Evolutionary conservation across 208 protist genomes (phyloP).

Genomic region (Entamoeba invadens): DNA sequence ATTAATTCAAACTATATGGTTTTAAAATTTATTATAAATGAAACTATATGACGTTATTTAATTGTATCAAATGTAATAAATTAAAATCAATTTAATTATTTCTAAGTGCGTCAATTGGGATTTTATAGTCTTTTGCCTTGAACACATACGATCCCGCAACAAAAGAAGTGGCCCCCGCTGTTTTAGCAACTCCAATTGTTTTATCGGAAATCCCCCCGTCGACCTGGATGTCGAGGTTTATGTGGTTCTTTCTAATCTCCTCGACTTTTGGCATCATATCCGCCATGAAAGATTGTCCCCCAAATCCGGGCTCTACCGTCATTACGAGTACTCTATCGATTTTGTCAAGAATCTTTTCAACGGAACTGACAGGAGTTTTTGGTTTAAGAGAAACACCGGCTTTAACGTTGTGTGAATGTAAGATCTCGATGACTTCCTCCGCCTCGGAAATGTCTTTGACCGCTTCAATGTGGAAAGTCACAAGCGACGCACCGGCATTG

Average conservation of each 20-base stretch:
- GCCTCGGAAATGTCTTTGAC: conserved; percentile 30
- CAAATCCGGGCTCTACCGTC: conserved; percentile 96
- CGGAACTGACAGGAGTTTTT: conserved; percentile 35
- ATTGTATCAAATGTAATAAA: too few relatives aligned
- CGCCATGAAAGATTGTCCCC: conserved; percentile 88
- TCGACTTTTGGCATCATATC: conserved; percentile 84
- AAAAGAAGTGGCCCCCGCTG: conserved; percentile 86
- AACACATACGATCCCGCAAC: conserved; percentile 90
- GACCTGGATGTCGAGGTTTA: conserved; percentile 82
- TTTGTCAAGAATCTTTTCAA: conserved; percentile 44
- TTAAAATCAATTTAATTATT: not conserved
- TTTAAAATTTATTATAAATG: too few relatives aligned
- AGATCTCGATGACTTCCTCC: conserved; percentile 43
- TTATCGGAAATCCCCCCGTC: conserved; percentile 79
- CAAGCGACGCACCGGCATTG: conserved; percentile 60
- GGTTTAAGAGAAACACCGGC: conserved; percentile 82
- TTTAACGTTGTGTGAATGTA: conserved; percentile 54
- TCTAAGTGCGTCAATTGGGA: not conserved
- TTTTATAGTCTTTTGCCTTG: conserved; percentile 30
- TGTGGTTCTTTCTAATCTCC: conserved; percentile 55
- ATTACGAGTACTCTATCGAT: conserved; percentile 71
- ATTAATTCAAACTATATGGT: too few relatives aligned
- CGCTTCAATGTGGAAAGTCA: conserved; percentile 82
- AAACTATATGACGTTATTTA: too few relatives aligned
- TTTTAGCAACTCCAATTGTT: conserved; percentile 68